A percentile compares a stretch with the other conserved stretches of the same genome.
Conservation (phyloP, 2,329 filamentous ascomycete species). For the Cadophora sp. region DNA sequence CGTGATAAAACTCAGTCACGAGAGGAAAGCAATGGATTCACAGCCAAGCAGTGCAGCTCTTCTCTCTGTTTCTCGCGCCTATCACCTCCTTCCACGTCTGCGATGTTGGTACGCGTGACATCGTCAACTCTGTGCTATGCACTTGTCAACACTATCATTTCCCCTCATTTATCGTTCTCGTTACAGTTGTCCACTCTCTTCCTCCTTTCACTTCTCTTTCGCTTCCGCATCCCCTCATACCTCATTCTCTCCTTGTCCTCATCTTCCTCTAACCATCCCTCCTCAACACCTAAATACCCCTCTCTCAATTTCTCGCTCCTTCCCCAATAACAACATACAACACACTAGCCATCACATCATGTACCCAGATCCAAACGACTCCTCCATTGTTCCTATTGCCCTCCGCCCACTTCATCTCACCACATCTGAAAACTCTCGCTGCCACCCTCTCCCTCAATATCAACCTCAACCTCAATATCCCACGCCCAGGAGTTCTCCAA, state of each 20-base stretch:
- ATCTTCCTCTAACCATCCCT: background rate
- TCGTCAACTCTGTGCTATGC: background rate
- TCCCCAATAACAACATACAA: background rate
- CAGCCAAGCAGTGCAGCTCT: background rate
- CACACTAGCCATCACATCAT: no score
- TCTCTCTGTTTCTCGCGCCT: slow-evolving; percentile 13
- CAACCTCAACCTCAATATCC: no score
- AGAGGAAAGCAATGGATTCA: slow-evolving; percentile 6
- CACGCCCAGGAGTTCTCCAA: background rate
- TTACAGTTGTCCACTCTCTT: background rate
- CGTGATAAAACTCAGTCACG: background rate
- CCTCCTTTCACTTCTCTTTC: background rate
- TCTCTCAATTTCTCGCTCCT: background rate
- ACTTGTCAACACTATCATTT: background rate
- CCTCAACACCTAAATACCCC: background rate
- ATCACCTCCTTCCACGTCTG: slow-evolving; percentile 25
- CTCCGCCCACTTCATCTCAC: no score
- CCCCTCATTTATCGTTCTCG: background rate
- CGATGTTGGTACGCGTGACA: slow-evolving; percentile 13
- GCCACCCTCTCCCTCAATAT: background rate
- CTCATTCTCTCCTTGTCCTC: background rate
- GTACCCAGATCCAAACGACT: no score
- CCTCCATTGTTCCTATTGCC: no score
- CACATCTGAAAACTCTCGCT: no score
- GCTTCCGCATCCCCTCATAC: background rate